Conservation (phyloP, 2,329 filamentous ascomycete genomes). For the Penicillium occitanis region DNA sequence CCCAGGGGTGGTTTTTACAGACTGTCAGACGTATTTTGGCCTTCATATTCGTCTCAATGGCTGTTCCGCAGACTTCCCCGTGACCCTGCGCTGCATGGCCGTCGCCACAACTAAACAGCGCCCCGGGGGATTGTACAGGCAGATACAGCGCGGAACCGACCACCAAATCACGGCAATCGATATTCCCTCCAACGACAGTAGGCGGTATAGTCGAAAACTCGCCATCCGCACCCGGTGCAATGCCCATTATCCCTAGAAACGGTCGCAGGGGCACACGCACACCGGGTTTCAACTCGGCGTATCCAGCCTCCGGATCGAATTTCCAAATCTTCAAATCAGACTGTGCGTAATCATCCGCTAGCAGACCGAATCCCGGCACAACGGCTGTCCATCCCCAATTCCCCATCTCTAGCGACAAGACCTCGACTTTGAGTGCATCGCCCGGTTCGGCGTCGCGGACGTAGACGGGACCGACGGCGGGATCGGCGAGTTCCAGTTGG, state of each 20-base stretch:
- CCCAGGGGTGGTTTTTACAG: constrained; percentile 48
- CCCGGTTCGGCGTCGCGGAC: constrained; percentile 52
- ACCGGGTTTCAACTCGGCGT: constrained; percentile 49
- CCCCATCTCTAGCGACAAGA: constrained; percentile 48
- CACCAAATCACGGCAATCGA: constrained; percentile 54
- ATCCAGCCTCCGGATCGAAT: constrained; percentile 40
- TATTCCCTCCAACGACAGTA: constrained; percentile 54
- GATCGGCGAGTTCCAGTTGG: constrained; percentile 46
- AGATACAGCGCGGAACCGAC: constrained; percentile 51
- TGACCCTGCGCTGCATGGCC: constrained; percentile 57
- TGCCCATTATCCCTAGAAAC: constrained; percentile 55
- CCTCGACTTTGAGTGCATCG: constrained; percentile 54
- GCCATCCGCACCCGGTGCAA: constrained; percentile 49
- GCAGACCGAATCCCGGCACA: constrained; percentile 52
- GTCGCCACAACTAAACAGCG: constrained; percentile 56
- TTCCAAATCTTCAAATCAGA: constrained; percentile 53
- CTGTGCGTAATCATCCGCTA: constrained; percentile 50
- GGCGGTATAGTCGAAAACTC: constrained; percentile 54
- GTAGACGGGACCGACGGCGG: constrained; percentile 54
- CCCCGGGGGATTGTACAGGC: constrained; percentile 52
- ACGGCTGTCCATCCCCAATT: constrained; percentile 57
- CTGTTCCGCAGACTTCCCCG: constrained; percentile 58
- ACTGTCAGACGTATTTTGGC: constrained; percentile 52
- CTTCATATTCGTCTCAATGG: constrained; percentile 55
- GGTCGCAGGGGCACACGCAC: constrained; percentile 53